Conservation (phyloP, 1,284 basidiomycete species). For the Sporisorium scitamineum region DNA sequence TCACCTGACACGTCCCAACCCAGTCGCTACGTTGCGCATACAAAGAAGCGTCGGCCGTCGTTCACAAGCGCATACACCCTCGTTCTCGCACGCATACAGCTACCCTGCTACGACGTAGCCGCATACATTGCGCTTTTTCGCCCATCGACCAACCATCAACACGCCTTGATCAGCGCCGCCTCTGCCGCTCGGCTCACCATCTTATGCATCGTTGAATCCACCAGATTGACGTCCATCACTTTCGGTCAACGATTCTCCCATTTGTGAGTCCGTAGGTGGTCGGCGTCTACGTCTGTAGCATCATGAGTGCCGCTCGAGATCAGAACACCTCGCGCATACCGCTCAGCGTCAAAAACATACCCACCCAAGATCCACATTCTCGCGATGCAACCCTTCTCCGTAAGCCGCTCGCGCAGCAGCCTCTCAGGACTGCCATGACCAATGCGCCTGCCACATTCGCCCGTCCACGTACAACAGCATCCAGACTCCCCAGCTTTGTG, state of each 20-base stretch:
- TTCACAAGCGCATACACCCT: conserved; percentile 15
- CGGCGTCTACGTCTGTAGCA: neutral
- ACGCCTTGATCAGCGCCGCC: neutral
- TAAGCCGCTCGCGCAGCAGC: conserved; percentile 29
- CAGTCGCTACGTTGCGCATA: neutral
- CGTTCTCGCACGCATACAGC: conserved; percentile 16
- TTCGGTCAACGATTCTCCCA: conserved; percentile 12
- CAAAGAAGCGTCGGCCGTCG: neutral
- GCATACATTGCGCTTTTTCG: conserved; percentile 12
- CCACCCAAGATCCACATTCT: conserved; percentile 27
- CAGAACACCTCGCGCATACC: conserved; percentile 38
- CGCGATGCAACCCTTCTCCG: conserved; percentile 25
- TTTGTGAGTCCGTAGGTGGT: conserved; percentile 2
- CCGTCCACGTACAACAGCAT: conserved; percentile 33
- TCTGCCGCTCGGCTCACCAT: neutral
- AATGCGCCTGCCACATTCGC: conserved; percentile 2
- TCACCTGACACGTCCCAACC: neutral
- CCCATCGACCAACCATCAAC: neutral
- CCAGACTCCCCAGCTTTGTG: conserved; percentile 41
- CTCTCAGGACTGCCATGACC: conserved; percentile 5
- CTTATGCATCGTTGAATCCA: conserved; percentile 21
- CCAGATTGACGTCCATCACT: conserved; percentile 5
- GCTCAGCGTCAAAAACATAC: conserved; percentile 47
- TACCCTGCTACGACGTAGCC: neutral
- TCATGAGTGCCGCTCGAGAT: conserved; percentile 42